Conservation (phyloP, 495 filamentous ascomycete genomes). For the Chlorociboria aeruginascens region DNA sequence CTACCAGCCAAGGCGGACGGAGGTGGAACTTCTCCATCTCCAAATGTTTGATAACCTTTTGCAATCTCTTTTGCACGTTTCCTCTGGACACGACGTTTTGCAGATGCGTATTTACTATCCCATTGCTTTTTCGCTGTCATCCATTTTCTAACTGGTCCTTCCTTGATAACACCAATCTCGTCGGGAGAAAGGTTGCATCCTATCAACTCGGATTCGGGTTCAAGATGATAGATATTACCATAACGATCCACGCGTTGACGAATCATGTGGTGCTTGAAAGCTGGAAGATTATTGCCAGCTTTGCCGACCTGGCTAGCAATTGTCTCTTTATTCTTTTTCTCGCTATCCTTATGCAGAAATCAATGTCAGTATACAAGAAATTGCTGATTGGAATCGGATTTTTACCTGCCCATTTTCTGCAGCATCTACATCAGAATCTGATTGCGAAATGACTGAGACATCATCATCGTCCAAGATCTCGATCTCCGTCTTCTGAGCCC, state of each 20-base stretch:
- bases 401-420: conserved; percentile 17
- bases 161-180: conserved; percentile 67
- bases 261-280: conserved; percentile 78
- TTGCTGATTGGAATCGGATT: background rate
- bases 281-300: conserved; percentile 70
- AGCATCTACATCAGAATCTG: conserved; percentile 34
- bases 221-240: conserved; percentile 56
- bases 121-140: conserved; percentile 55
- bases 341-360: background rate
- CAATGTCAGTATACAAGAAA: background rate
- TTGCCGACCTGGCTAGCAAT: conserved; percentile 45
- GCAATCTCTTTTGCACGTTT: conserved; percentile 57
- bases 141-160: conserved; percentile 73
- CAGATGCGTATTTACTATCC: conserved; percentile 54
- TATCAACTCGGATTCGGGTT: conserved; percentile 44
- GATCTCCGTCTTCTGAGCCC: conserved; percentile 66
- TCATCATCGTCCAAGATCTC: conserved; percentile 71
- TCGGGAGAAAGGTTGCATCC: conserved; percentile 48
- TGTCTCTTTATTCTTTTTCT: conserved; percentile 1
- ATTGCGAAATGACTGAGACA: conserved; percentile 58
- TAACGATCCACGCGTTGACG: conserved; percentile 72
- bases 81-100: conserved; percentile 56
- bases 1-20: conserved; percentile 72
- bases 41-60: conserved; percentile 54
- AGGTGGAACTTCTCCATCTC: conserved; percentile 63